Percentiles rank a stretch among this genome's conserved stretches.
phyloP scores from a whole-genome alignment of 2,329 filamentous ascomycete genomes.

The Apiospora malaysiana region DNA sequence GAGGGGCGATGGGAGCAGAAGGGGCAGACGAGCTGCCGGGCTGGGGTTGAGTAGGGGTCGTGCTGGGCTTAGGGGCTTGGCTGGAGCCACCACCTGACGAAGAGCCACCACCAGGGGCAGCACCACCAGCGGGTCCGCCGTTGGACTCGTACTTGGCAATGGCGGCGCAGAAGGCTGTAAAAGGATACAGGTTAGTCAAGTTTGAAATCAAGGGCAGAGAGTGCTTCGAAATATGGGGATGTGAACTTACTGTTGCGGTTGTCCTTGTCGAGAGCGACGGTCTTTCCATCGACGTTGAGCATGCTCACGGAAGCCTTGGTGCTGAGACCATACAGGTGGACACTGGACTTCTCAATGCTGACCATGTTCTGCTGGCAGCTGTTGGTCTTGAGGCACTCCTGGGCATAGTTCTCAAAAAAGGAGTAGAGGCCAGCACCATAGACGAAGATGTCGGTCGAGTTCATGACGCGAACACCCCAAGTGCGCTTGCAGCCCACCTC shows the following conservation, averaged over 20 bases:
- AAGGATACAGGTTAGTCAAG: background rate
- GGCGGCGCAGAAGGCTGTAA: conserved; percentile 61
- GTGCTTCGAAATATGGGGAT: background rate
- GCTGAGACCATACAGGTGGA: conserved; percentile 72
- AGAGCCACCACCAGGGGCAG: conserved; percentile 1
- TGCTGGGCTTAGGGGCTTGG: conserved; percentile 5
- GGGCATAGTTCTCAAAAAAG: conserved; percentile 83
- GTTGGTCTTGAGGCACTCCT: conserved; percentile 70
- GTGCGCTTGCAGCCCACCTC: conserved; percentile 67
- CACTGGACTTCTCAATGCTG: conserved; percentile 67
- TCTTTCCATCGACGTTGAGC: conserved; percentile 66
- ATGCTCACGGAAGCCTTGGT: conserved; percentile 80
- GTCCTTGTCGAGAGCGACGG: conserved; percentile 60
- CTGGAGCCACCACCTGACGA: conserved; percentile 19
- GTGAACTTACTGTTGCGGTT: conserved; percentile 49
- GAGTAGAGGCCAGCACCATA: conserved; percentile 73
- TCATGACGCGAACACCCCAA: conserved; percentile 75
- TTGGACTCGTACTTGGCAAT: conserved; percentile 56
- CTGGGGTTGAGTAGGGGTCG: background rate
- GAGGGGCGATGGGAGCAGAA: background rate
- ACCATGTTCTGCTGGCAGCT: conserved; percentile 82
- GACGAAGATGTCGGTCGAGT: conserved; percentile 70
- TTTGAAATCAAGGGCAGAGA: background rate
- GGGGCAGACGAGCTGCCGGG: background rate
- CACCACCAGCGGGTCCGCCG: conserved; percentile 22